Conservation (phyloP, 192 early-diverging fungal species). For the Coemansia sp. region DNA sequence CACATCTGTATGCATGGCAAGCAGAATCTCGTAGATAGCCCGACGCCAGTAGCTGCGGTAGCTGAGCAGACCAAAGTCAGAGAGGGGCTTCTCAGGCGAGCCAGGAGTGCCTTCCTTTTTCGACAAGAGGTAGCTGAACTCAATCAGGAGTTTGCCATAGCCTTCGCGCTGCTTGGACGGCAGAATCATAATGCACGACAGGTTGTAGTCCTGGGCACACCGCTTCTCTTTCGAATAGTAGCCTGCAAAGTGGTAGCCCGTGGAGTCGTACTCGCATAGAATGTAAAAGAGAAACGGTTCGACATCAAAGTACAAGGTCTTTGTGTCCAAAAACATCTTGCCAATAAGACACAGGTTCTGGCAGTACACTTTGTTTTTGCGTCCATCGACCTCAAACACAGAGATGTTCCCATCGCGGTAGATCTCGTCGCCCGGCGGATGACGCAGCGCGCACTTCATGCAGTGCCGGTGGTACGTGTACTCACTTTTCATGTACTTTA, state of each 20-base stretch:
- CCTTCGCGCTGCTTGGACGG: conserved; percentile 87
- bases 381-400: conserved; percentile 96
- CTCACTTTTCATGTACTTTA: conserved; percentile 95
- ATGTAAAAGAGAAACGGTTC: conserved; percentile 98
- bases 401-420: conserved; percentile 86
- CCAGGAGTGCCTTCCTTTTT: conserved; percentile 76
- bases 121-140: conserved; percentile 86
- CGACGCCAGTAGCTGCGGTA: conserved; percentile 89
- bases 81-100: conserved; percentile 89
- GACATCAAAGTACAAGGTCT: conserved; percentile 96
- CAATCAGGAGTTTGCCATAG: conserved; percentile 90
- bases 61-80: conserved; percentile 82
- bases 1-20: conserved; percentile 14
- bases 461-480: conserved; percentile 82
- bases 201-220: conserved; percentile 79
- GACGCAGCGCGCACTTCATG: conserved; percentile 74
- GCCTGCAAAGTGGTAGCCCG: conserved; percentile 88
- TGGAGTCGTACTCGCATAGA: conserved; percentile 71
- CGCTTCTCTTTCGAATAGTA: conserved; percentile 98
- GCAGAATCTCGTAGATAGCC: conserved; percentile 69
- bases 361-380: conserved; percentile 97
- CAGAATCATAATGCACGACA: conserved; percentile 93
- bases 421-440: conserved; percentile 97
- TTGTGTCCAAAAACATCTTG: conserved; percentile 97
- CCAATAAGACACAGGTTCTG: conserved; percentile 95